Evolutionary conservation across 2,329 filamentous ascomycete genomes (phyloP).

Genomic region (Xenosphaeropsis pyriputrescens): DNA sequence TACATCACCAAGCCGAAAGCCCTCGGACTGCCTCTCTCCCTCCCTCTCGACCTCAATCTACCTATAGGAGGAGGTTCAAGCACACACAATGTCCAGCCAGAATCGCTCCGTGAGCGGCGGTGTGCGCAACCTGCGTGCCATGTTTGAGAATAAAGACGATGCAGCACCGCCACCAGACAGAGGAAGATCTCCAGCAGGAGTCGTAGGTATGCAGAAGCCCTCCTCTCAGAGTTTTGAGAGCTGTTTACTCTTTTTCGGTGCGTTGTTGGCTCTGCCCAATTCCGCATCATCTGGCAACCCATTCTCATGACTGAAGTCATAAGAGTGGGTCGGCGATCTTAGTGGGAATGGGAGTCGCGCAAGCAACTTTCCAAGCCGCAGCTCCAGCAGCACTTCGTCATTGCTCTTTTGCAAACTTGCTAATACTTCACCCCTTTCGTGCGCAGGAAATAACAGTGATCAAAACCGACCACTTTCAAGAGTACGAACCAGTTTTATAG

Average conservation of each 20-base stretch:
- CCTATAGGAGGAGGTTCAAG: neutral
- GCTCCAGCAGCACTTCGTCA: neutral
- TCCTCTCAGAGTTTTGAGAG: conserved; percentile 4
- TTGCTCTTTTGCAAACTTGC: neutral
- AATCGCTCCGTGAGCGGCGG: conserved; percentile 21
- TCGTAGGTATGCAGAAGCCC: conserved; percentile 23
- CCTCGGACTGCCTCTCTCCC: too few species aligned
- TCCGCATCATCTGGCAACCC: neutral
- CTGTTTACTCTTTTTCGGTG: too few species aligned
- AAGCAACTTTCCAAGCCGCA: neutral
- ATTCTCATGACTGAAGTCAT: neutral
- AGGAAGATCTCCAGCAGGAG: conserved; percentile 49
- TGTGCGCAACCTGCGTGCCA: conserved; percentile 55
- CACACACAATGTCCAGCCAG: conserved; percentile 4
- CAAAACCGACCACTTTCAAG: conserved; percentile 57
- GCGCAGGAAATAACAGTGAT: conserved; percentile 15
- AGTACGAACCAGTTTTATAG: conserved; percentile 61
- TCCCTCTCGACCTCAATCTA: too few species aligned
- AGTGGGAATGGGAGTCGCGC: neutral
- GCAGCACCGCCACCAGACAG: conserved; percentile 40
- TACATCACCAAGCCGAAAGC: too few species aligned
- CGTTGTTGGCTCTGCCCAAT: neutral
- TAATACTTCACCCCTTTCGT: conserved; percentile 1
- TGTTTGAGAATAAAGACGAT: conserved; percentile 61
- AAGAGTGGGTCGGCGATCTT: neutral